Conservation (phyloP, 2,329 filamentous ascomycete genomes). For the Macrophomina pseudophaseolina region DNA sequence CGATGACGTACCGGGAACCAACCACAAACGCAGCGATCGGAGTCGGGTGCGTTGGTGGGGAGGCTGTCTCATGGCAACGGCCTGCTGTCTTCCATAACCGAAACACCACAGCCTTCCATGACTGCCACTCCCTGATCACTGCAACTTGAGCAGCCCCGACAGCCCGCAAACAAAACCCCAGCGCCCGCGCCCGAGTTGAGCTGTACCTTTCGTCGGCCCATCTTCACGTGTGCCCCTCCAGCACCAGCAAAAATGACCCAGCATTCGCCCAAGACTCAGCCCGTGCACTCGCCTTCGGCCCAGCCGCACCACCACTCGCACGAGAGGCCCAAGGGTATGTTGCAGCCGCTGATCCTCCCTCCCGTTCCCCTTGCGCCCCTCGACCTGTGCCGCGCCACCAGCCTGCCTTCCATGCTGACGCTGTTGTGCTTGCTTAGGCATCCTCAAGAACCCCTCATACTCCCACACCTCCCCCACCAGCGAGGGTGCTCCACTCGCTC, state of each 20-base stretch:
- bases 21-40: constrained; percentile 20
- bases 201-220: not conserved
- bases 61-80: constrained; percentile 25
- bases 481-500: constrained; percentile 40
- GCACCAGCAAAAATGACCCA: constrained; percentile 38
- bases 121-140: constrained; percentile 10
- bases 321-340: constrained; percentile 52
- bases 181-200: not conserved
- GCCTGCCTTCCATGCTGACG: constrained; percentile 13
- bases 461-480: constrained; percentile 53
- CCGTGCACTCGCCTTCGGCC: constrained; percentile 34
- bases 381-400: not conserved
- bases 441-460: constrained; percentile 83
- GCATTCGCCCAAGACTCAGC: constrained; percentile 41
- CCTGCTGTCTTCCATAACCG: constrained; percentile 17
- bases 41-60: constrained; percentile 21
- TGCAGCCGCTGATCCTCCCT: constrained; percentile 12
- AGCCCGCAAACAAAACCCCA: not conserved
- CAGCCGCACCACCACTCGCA: constrained; percentile 35
- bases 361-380: not conserved
- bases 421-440: constrained; percentile 63
- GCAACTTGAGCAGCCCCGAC: not conserved
- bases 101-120: constrained; percentile 23
- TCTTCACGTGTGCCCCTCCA: constrained; percentile 16
- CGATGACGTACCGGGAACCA: constrained; percentile 14